phyloP scores from a whole-genome alignment of 139 green algal genomes.

The Tetraselmis striata region DNA sequence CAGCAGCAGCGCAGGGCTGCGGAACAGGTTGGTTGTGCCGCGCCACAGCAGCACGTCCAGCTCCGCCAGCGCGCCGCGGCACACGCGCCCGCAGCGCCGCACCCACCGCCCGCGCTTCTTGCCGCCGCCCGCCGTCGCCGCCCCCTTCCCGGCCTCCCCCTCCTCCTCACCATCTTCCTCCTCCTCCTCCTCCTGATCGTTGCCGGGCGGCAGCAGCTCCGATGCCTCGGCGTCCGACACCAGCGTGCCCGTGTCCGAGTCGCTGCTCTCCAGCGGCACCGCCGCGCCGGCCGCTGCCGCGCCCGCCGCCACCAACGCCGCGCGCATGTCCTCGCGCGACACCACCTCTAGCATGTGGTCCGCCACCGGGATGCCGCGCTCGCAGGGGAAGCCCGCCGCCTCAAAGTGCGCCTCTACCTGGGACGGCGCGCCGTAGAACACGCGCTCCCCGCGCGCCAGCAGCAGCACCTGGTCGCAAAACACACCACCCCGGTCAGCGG shows the following conservation, averaged over 20 bases:
- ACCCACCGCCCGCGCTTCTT: background rate
- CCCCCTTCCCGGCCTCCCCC: background rate
- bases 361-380: constrained; percentile 18
- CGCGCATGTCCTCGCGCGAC: constrained; percentile 24
- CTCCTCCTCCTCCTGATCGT: background rate
- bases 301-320: constrained; percentile 10
- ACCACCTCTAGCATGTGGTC: constrained; percentile 46
- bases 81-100: background rate
- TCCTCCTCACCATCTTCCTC: background rate
- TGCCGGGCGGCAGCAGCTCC: no score
- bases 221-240: no score
- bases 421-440: constrained; percentile 41
- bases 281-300: constrained; percentile 6
- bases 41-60: constrained; percentile 64
- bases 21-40: constrained; percentile 46
- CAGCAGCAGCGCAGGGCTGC: constrained; percentile 56
- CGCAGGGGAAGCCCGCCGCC: constrained; percentile 29
- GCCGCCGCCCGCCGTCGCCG: background rate
- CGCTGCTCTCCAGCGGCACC: background rate
- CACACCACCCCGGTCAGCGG: no score
- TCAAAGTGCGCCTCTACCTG: constrained; percentile 22
- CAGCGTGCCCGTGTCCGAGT: background rate
- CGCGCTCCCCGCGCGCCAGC: constrained; percentile 44
- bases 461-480: constrained; percentile 45
- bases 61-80: constrained; percentile 18